Percentiles rank a stretch among this genome's conserved stretches.
Evolutionary conservation across 108 stramenopile species (phyloP).

Genomic region (Nitzschia palea): DNA sequence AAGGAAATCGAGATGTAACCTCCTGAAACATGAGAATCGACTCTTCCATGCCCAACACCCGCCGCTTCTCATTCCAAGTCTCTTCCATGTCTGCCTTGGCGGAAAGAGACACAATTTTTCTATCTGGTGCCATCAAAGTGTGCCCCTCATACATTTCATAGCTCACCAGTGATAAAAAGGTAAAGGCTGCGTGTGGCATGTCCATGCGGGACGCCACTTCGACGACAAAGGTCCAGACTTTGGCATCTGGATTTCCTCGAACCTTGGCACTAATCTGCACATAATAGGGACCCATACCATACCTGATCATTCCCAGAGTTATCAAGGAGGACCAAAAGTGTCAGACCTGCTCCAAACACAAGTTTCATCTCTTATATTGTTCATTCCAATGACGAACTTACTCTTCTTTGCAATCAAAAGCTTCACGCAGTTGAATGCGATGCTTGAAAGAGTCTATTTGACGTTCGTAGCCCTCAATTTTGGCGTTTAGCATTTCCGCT

Average conservation of each 20-base stretch:
- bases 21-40: slow-evolving; percentile 6
- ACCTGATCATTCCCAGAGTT: neutral
- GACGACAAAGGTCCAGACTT: slow-evolving; percentile 3
- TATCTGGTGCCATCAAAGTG: neutral
- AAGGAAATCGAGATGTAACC: slow-evolving; percentile 7
- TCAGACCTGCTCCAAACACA: neutral
- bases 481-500: neutral
- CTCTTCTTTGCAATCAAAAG: slow-evolving; percentile 11
- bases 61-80: neutral
- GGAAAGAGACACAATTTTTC: neutral
- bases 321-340: too few relatives aligned
- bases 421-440: neutral
- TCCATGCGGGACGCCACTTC: slow-evolving; percentile 18
- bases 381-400: neutral
- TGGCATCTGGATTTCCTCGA: neutral
- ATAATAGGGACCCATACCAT: slow-evolving; percentile 13
- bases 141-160: slow-evolving; percentile 22
- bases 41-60: slow-evolving; percentile 2
- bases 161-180: slow-evolving; percentile 16
- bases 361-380: neutral
- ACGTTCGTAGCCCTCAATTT: neutral
- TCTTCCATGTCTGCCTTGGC: neutral
- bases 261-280: neutral
- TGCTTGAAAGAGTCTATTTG: neutral
- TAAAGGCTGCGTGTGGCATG: slow-evolving; percentile 25